Evolutionary conservation across 495 filamentous ascomycete genomes (phyloP), one percentile per base, ranked within the genome.

Genomic region (Astrocystis sublimbata): DNA sequence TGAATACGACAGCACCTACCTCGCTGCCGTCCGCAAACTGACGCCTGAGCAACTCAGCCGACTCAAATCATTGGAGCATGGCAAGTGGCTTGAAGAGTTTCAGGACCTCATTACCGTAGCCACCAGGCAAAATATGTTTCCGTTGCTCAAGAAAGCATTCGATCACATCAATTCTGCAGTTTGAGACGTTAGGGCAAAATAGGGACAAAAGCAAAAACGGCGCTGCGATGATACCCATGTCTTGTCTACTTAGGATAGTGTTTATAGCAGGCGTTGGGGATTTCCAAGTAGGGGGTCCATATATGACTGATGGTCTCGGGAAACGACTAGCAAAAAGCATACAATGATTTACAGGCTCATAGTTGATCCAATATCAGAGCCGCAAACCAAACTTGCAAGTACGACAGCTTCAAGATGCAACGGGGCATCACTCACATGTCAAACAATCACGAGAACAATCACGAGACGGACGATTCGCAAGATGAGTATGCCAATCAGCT

Each of bases 11-110:
- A 40, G 35, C 19, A 51, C 33, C 17, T 40, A 51, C 33, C 21
- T 52, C 3, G 28, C 2, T 9, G 47, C 46, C 8, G 6, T 17
- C n/a, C 19, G 38, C 17, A 61, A 53, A 51, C 19, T 43, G 13
- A 52, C 21, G 3, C n/a, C 23, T 4, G 23, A 28, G 41, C 35
- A 52, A 19, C 28, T 36, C 3, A 35, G 36, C 10, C 53, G 30
- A 26, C 58, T 43, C 15, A 45, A 45, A 26, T 17, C 19, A 17
- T 23, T 61, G 23, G 23, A 45, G 17, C 24, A 35, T 2, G 35
- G 47, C 30, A 28, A 50, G 7, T 61, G 58, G 47, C 26, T 41
- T 12, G 19, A 43, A 21, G 47, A 54, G 31, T 6, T 61, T 21
- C 26, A 43, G 58, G 46, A 51, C 12, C 19, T 61, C 9, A 38